Base-by-base conservation (phyloP, 805 yeast species). In the Saitoella complicata region DNA sequence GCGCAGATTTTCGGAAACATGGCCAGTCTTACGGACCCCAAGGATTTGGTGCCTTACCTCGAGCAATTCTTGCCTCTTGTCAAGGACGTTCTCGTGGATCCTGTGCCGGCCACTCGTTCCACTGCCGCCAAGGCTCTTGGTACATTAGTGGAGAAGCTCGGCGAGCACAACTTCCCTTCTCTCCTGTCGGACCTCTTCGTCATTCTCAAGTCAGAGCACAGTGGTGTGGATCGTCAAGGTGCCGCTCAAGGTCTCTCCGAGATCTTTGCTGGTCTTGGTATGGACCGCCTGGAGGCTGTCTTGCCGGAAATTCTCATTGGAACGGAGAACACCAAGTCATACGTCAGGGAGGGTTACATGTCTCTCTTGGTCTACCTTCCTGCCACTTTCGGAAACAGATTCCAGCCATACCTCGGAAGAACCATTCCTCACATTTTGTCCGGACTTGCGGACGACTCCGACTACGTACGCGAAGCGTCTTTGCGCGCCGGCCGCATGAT, bases 1-100 rank as follows among this genome's bases (percentile, higher is more conserved):
- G 87, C 97, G 62, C 96, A 91, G 63, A 88, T 91, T 68, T 96
- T 91, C 32, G 99, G 99, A 50, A 91, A 91, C 58, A 91, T 91
- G 97, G 86, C 97, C 1, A 85, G 91, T 59, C 69, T 91, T 55
- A 95, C 94, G 11, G 97, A 88, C 55, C 70, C 84, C 11, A 75
- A 73, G 53, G 98, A 91, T 60, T 69, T 91, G 48, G 63, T 75
- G 43, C 96, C 95, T 30, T 91, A 91, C 63, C 67, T 91, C 55
- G 72, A 76, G 21, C 74, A 76, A 38, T 69, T 91, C 53, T 79
- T 88, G 39, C 70, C 76, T 7, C 95, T 86, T 54, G 72, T 91
- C 48, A 94, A 91, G 60, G 69, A 73, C 38, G 94, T 97, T 5
- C 88, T 91, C 94, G 95, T 93, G 42, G 99, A 91, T 55, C 98